These are phyloP conservation scores for Chaetomiaceae sp. DNA, from an alignment of 2,329 filamentous ascomycete species.

Conservation along the genomic window DNA sequence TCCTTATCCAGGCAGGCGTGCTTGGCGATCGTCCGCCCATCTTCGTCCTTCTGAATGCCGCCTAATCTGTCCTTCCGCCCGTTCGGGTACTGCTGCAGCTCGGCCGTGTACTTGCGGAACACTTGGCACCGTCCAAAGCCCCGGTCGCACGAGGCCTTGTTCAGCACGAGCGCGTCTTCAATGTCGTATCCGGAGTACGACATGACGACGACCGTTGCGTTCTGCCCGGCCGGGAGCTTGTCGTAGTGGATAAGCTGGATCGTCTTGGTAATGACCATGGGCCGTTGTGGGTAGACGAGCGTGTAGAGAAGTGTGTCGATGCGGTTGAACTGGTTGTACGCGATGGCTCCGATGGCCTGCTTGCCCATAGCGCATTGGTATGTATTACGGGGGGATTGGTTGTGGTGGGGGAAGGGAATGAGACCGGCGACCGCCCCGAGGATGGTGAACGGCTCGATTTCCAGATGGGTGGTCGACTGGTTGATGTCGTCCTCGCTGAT, in stretches of 20 bases:
- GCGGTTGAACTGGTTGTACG: constrained; percentile 94
- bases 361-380: constrained; percentile 99
- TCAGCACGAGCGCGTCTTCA: constrained; percentile 92
- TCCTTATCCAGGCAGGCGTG: constrained; percentile 74
- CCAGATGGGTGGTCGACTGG: constrained; percentile 80
- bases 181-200: constrained; percentile 99
- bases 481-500: constrained; percentile 82
- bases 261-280: constrained; percentile 94
- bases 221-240: constrained; percentile 93
- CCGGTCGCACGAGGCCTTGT: constrained; percentile 91
- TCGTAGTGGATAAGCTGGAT: constrained; percentile 97
- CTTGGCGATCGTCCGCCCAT: constrained; percentile 56
- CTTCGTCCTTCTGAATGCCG: constrained; percentile 56
- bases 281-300: constrained; percentile 94
- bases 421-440: constrained; percentile 91
- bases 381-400: constrained; percentile 96
- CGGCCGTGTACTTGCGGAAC: constrained; percentile 87
- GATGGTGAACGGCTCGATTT: constrained; percentile 97
- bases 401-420: constrained; percentile 97
- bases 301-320: constrained; percentile 96
- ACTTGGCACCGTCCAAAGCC: constrained; percentile 97
- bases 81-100: constrained; percentile 84
- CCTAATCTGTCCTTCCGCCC: constrained; percentile 62
- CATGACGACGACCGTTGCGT: constrained; percentile 97
- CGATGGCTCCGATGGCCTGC: constrained; percentile 97